Percentiles rank a stretch among this genome's conserved stretches.
Conservation (phyloP, 75 land plant species). For the Cryptomeria japonica region DNA sequence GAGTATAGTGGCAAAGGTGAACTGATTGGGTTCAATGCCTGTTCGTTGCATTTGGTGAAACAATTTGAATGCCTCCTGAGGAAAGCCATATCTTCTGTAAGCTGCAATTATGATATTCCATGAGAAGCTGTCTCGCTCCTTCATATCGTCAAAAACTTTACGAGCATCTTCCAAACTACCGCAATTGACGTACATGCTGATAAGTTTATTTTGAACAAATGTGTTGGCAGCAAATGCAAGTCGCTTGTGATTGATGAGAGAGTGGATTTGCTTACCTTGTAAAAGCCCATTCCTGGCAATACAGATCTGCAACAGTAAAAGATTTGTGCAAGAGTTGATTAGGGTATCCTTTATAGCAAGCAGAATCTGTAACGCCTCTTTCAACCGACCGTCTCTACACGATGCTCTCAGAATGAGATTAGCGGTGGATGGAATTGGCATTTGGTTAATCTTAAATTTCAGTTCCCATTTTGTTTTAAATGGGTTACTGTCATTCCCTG, state of each 20-base stretch:
- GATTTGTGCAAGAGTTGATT: background rate
- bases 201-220: slow-evolving; percentile 10
- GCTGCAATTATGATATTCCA: slow-evolving; percentile 68
- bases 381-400: too few species aligned
- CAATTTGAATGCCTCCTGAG: slow-evolving; percentile 37
- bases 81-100: slow-evolving; percentile 29
- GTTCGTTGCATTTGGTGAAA: slow-evolving; percentile 44
- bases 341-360: too few species aligned
- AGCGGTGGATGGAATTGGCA: background rate
- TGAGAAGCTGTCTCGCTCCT: slow-evolving; percentile 22
- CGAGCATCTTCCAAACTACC: slow-evolving; percentile 18
- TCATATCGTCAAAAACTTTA: slow-evolving; percentile 10
- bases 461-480: too few species aligned
- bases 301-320: background rate
- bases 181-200: slow-evolving; percentile 29
- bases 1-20: slow-evolving; percentile 47
- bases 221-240: background rate
- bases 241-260: background rate
- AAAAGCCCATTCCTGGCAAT: background rate
- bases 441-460: too few species aligned
- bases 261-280: background rate
- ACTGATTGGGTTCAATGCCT: slow-evolving; percentile 30
- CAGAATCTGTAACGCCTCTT: too few species aligned
- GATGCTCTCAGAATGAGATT: too few species aligned
- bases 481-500: too few species aligned